Base-by-base conservation (phyloP, 1,284 basidiomycete species). In the Austroboletus rostrupii region DNA sequence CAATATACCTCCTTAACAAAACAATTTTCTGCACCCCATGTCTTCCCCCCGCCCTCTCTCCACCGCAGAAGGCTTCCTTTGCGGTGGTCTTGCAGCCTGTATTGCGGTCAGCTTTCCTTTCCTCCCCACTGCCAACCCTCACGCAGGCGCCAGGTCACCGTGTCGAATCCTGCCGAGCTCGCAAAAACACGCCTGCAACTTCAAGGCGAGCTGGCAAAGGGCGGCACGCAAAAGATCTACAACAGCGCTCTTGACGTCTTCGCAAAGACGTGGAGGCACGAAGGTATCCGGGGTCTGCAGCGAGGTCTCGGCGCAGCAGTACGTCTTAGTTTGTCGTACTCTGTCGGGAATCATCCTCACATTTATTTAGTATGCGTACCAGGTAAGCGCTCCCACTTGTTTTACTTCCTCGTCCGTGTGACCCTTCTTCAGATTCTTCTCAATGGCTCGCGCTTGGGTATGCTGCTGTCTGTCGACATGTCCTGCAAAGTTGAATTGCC, bases 101-200 rank as follows among this genome's bases (percentile, higher is more conserved):
- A 85, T 89, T 40, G 94, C 92, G 36, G 92, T 93, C 40, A 54
- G 51, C 39, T 29, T 12, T 13, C 4, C 23, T 39, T 1, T 13
- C 7, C 12, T 12, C 21, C 14, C 12, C 8, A 8, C 1, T 17
- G 28, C 1, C 26, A 3, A n/a, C 16, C 14, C 50, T 56, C 47
- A 48, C 39, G 28, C 32, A 16, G 10, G 16, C 20, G 23, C 20
- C 57, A 90, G 88, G 88, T 91, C 42, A 91, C 88, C 11, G 72
- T 91, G 50, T 90, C 88, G 7, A 91, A 91, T 60, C 87, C 87
- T 47, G 88, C 91, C 11, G 94, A 97, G 65, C 92, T 97, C 29
- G 89, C 90, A 51, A 97, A 97, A 71, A 97, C 94, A 32, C 85
- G 95, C 52, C 72, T 98, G 48, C 94, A 97, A 66, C 78, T 98